phyloP scores from a whole-genome alignment of 805 yeast species.

The Starmerella tilneyi region DNA sequence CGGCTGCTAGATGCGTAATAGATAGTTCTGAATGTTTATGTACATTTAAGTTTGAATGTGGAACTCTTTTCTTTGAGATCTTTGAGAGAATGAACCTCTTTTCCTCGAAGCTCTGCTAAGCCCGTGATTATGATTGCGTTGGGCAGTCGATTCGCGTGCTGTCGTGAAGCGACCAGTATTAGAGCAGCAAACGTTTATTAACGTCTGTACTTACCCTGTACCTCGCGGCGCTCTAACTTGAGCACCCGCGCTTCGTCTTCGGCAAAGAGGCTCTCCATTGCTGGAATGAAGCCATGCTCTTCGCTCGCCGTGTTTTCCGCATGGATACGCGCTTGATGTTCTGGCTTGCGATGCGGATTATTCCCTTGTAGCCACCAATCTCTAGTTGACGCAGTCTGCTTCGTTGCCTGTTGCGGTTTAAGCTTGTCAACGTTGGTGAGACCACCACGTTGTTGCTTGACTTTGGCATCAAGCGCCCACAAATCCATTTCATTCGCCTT shows the following conservation, averaged over 20 bases:
- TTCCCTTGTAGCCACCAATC: conserved; percentile 16
- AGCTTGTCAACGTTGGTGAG: background rate
- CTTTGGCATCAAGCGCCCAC: conserved; percentile 68
- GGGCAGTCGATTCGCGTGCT: too few species aligned
- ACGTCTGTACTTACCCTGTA: conserved; percentile 9
- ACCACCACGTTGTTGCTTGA: conserved; percentile 34
- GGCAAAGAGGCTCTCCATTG: conserved; percentile 11
- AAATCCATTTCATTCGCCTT: conserved; percentile 75
- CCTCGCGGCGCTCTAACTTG: conserved; percentile 14
- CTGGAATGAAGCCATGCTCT: conserved; percentile 8
- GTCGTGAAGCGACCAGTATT: too few species aligned
- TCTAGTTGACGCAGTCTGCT: background rate
- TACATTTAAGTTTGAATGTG: too few species aligned
- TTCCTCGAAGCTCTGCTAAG: too few species aligned
- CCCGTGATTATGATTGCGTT: too few species aligned
- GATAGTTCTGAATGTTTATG: too few species aligned
- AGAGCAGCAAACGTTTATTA: too few species aligned
- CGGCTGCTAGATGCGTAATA: too few species aligned
- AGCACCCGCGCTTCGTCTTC: conserved; percentile 13
- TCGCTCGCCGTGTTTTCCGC: conserved; percentile 9
- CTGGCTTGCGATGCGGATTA: conserved; percentile 13
- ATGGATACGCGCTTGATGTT: conserved; percentile 15
- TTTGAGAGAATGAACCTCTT: too few species aligned
- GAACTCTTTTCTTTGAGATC: too few species aligned
- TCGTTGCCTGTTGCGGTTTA: background rate